These are phyloP conservation scores for Discostella stelligera DNA, from an alignment of 352 stramenopile genomes.

Conservation along the genomic window DNA sequence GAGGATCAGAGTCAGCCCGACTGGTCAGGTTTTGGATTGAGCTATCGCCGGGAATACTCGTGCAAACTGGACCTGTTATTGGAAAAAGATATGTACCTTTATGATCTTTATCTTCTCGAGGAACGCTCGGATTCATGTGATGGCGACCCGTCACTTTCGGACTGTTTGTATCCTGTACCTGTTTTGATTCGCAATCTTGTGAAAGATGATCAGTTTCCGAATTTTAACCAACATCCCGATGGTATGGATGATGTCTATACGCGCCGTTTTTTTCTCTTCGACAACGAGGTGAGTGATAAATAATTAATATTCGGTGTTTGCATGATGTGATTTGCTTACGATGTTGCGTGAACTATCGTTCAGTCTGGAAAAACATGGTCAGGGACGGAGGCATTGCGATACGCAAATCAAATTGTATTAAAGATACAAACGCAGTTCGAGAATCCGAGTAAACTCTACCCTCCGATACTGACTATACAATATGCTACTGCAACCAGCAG, in stretches of 20 bases:
- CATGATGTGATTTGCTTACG: neutral
- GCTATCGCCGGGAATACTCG: constrained; percentile 69
- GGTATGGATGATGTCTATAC: constrained; percentile 86
- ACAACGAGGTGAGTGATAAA: constrained; percentile 62
- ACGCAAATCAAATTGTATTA: constrained; percentile 83
- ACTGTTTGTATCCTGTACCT: constrained; percentile 86
- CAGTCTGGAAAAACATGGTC: constrained; percentile 41
- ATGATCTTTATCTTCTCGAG: constrained; percentile 91
- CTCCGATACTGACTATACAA: constrained; percentile 83
- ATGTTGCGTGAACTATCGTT: neutral
- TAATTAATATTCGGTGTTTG: neutral
- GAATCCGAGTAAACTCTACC: constrained; percentile 76
- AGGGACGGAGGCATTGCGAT: constrained; percentile 79
- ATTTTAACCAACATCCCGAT: constrained; percentile 83
- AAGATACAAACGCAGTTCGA: constrained; percentile 74
- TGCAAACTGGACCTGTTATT: constrained; percentile 82
- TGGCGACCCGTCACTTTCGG: constrained; percentile 4
- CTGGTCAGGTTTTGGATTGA: constrained; percentile 87
- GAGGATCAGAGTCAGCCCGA: constrained; percentile 22
- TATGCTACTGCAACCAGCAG: constrained; percentile 74
- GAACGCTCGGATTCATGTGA: constrained; percentile 68
- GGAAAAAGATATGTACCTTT: constrained; percentile 76
- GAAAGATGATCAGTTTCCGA: constrained; percentile 81
- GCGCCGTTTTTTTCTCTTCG: constrained; percentile 90
- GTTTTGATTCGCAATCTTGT: constrained; percentile 87